phyloP scores from a whole-genome alignment of 2,329 filamentous ascomycete genomes.

The Stagonosporopsis vannaccii region DNA sequence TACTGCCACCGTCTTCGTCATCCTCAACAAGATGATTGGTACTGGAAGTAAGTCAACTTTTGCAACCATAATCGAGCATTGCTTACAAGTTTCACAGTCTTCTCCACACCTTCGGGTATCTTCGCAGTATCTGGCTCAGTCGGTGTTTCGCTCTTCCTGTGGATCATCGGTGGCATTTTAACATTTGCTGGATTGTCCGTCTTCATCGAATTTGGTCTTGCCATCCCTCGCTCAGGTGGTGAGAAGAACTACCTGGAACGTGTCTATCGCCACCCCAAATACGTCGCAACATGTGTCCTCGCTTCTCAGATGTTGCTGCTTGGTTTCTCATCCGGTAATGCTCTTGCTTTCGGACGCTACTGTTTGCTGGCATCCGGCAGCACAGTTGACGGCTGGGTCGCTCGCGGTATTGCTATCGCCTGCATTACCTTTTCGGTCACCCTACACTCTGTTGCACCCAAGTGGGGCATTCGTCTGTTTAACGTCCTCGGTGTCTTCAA shows the following conservation, averaged over 20 bases:
- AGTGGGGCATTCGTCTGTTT: conserved; percentile 66
- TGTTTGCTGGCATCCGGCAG: conserved; percentile 63
- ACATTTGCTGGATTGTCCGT: conserved; percentile 67
- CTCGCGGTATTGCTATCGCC: conserved; percentile 60
- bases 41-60: conserved; percentile 34
- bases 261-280: conserved; percentile 66
- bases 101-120: conserved; percentile 65
- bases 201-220: conserved; percentile 69
- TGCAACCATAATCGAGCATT: neutral
- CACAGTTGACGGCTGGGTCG: conserved; percentile 61
- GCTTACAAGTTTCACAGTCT: conserved; percentile 46
- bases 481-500: conserved; percentile 69
- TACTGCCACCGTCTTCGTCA: conserved; percentile 45
- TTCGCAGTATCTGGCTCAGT: conserved; percentile 63
- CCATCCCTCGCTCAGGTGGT: conserved; percentile 68
- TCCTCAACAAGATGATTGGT: conserved; percentile 44
- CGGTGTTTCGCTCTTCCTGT: conserved; percentile 61
- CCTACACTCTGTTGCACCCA: conserved; percentile 62
- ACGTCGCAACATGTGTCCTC: conserved; percentile 66
- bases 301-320: conserved; percentile 68
- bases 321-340: conserved; percentile 66
- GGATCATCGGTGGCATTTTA: conserved; percentile 61
- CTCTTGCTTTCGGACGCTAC: conserved; percentile 66
- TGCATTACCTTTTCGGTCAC: conserved; percentile 61
- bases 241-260: conserved; percentile 73